Conservation (phyloP, 495 filamentous ascomycete species). For the Tetracladium setigerum region DNA sequence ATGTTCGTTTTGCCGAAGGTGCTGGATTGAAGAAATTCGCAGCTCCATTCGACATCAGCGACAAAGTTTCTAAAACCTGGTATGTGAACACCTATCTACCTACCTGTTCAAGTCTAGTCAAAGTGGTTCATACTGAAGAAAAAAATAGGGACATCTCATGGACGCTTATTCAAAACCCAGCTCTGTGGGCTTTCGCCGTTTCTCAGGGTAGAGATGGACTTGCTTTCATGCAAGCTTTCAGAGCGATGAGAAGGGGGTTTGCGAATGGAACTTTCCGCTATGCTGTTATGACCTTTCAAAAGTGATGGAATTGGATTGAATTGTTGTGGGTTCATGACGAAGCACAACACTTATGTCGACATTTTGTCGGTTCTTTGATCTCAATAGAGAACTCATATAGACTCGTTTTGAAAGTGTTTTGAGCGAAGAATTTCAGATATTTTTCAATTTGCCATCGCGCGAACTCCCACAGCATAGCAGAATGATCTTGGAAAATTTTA, state of each 20-base stretch:
- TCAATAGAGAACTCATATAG: too few relatives aligned
- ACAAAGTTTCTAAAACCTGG: slow-evolving; percentile 50
- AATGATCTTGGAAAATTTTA: too few relatives aligned
- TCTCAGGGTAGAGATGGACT: slow-evolving; percentile 50
- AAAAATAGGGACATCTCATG: slow-evolving; percentile 57
- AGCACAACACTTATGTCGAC: background rate
- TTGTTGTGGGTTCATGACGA: background rate
- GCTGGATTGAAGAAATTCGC: slow-evolving; percentile 36
- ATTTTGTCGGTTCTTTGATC: background rate
- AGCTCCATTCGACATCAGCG: slow-evolving; percentile 45
- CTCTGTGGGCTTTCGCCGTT: slow-evolving; percentile 49
- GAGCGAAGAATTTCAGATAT: too few relatives aligned
- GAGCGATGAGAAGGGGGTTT: slow-evolving; percentile 51
- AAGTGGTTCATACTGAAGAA: background rate
- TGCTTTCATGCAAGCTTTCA: slow-evolving; percentile 50
- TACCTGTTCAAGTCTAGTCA: background rate
- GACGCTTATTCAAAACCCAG: slow-evolving; percentile 45
- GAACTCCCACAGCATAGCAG: too few relatives aligned
- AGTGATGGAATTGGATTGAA: slow-evolving; percentile 18
- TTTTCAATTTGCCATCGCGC: too few relatives aligned
- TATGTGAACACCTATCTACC: slow-evolving; percentile 27
- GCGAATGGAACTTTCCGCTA: slow-evolving; percentile 49
- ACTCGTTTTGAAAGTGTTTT: too few relatives aligned
- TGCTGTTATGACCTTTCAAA: slow-evolving; percentile 48
- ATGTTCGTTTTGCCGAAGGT: slow-evolving; percentile 35